Base-by-base conservation (phyloP, 257 asterid genomes). In the Gentiana macrophylla region DNA sequence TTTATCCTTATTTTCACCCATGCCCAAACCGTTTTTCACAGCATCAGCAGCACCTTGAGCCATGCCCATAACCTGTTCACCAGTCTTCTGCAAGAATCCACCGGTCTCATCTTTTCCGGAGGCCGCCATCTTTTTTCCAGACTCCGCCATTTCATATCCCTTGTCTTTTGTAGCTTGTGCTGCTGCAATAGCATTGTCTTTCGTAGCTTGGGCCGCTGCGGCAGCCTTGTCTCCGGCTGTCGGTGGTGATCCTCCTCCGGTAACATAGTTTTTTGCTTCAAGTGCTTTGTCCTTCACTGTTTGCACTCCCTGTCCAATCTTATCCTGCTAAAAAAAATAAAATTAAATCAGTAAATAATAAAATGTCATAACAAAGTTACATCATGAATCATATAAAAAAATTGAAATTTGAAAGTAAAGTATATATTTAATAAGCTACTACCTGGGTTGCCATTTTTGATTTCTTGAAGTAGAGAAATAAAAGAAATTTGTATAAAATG, bases 51-150 rank as follows among this genome's bases (percentile, higher is more conserved):
- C 84, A 1, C 93, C 95, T 4, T 79, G 84, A 33, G 92, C 89
- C 80, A 79, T 73, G 8, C 76, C 82, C 74, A 63, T 86, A 62
- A 84, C 69, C 49, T 84, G 90, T 37, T 79, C 84, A 3, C 94
- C 95, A 0, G 95, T 82, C 57, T 77, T 64, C 56, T 77, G 83
- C 43, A 89, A 44, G 0, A 65, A 1, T 1, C 96, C 90, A 0
- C 98, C 98, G 0, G 86, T 77, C 67, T 80, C 71, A 63, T 91
- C 90, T 62, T 79, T 77, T 35, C 95, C 95, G 0, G 95, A 80
- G 57, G 66, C 59, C 1, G 94, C 88, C 1, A 79, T 68, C 67
- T 84, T 93, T 56, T 73, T 73, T 0, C 84, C 91, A 0, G 78
- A 59, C 65, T 83, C 77, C 0, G 81, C 62, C 88, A 75, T 75